Conservation (phyloP, 306 rosid species). For the Betula pendula region DNA sequence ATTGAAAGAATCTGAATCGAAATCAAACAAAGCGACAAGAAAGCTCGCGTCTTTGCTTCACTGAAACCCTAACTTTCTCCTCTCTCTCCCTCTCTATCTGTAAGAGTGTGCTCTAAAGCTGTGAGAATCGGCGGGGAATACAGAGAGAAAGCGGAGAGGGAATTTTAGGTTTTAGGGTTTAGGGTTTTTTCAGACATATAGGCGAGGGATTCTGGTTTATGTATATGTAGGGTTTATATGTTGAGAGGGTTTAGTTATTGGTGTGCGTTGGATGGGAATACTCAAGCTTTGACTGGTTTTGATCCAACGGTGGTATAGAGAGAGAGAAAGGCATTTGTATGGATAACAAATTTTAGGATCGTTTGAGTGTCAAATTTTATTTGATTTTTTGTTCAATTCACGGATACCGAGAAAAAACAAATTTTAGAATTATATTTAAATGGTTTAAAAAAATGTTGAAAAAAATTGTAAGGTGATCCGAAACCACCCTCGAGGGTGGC, state of each 20-base stretch:
- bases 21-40: not conserved
- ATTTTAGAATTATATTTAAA: no score
- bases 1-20: conserved; percentile 30
- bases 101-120: conserved; percentile 8
- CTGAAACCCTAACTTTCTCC: not conserved
- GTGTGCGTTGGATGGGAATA: not conserved
- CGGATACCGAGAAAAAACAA: no score
- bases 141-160: not conserved
- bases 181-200: not conserved
- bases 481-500: no score
- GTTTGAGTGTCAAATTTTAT: no score
- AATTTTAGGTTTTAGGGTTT: not conserved
- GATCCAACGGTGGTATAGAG: not conserved
- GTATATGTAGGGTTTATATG: not conserved
- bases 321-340: no score
- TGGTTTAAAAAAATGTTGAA: no score
- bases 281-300: not conserved
- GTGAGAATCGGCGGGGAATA: conserved; percentile 9
- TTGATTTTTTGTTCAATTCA: no score
- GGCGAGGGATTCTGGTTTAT: not conserved
- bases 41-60: not conserved
- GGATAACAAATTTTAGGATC: no score
- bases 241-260: not conserved
- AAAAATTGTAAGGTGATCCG: no score
- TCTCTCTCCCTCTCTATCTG: not conserved